Base-by-base conservation (phyloP, 495 filamentous ascomycete genomes). In the Oleoguttula mirabilis region DNA sequence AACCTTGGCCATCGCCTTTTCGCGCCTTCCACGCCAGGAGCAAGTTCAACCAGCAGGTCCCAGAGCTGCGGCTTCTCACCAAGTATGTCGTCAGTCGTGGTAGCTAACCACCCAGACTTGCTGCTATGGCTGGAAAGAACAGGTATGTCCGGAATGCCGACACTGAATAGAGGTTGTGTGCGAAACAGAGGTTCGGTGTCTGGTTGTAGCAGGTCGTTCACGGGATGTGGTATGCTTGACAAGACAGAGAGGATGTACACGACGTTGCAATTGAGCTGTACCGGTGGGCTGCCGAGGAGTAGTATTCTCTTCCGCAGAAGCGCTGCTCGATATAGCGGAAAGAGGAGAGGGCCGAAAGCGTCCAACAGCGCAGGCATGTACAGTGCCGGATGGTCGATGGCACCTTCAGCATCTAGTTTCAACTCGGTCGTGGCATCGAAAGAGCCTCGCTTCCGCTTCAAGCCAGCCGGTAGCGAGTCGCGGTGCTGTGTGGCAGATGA, bases 191-290 rank as follows among this genome's bases (percentile, higher is more conserved):
- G 51, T 21, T 48, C 71, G 60, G 36, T 70, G 15, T 66, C 67
- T 2, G 76, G 58, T 10, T 80, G 71, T 17, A 94, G 67, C 19
- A 85, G 63, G 34, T 79, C 68, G 39, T 62, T 59, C 48, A 81
- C 67, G 52, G 82, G 61, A 52, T 77, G 52, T 54, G 79, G 72
- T 45, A 96, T 73, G 46, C 77, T 80, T 27, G 88, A 84, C 36
- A 98, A 63, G 34, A 95, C 68, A n/a, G 88, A 93, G 21, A 95
- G 76, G 63, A 90, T 75, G 58, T 95, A 96, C 43, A 94, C 90
- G 14, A 32, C 45, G 10, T 93, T 84, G 67, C 90, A 96, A 21
- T 76, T 71, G 51, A 69, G 66, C 57, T 86, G 79, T 12, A 96
- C 86, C 2, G 90, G 90, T 11, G 88, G 81, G 55, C 85, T 76